These are phyloP conservation scores for Pythium myriotylum DNA, from an alignment of 352 stramenopile genomes.

Conservation along the genomic window DNA sequence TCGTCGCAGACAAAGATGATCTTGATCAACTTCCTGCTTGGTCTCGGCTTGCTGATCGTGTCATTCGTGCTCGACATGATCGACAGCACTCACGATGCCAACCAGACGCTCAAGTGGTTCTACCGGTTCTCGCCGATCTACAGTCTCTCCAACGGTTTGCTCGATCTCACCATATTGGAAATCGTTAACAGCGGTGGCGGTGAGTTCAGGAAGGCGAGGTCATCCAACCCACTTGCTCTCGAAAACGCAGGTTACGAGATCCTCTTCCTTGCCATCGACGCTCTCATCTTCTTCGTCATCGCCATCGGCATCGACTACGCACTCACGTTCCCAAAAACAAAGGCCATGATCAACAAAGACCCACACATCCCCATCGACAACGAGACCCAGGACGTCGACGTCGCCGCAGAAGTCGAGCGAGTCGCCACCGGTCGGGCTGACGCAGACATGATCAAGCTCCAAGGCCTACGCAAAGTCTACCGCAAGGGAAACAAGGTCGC, in stretches of 20 bases:
- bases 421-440: constrained; percentile 16
- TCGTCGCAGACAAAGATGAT: constrained; percentile 50
- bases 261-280: constrained; percentile 33
- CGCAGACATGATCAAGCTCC: constrained; percentile 25
- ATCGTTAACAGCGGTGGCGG: constrained; percentile 19
- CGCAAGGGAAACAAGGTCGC: constrained; percentile 59
- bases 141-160: constrained; percentile 41
- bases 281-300: constrained; percentile 26
- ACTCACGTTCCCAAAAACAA: constrained; percentile 37
- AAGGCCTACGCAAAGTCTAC: constrained; percentile 45
- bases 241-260: constrained; percentile 38
- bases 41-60: constrained; percentile 46
- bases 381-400: constrained; percentile 28
- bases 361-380: not conserved
- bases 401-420: constrained; percentile 21
- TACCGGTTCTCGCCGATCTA: constrained; percentile 54
- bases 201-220: not conserved
- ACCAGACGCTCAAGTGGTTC: constrained; percentile 42
- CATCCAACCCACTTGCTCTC: constrained; percentile 33
- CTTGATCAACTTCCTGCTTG: constrained; percentile 49
- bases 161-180: constrained; percentile 37
- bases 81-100: constrained; percentile 32
- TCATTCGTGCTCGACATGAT: constrained; percentile 51
- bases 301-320: constrained; percentile 40
- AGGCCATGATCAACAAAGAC: constrained; percentile 22